These are phyloP conservation scores for Chalaropsis ovoidea DNA, from an alignment of 2,329 filamentous ascomycete species.

Conservation along the genomic window DNA sequence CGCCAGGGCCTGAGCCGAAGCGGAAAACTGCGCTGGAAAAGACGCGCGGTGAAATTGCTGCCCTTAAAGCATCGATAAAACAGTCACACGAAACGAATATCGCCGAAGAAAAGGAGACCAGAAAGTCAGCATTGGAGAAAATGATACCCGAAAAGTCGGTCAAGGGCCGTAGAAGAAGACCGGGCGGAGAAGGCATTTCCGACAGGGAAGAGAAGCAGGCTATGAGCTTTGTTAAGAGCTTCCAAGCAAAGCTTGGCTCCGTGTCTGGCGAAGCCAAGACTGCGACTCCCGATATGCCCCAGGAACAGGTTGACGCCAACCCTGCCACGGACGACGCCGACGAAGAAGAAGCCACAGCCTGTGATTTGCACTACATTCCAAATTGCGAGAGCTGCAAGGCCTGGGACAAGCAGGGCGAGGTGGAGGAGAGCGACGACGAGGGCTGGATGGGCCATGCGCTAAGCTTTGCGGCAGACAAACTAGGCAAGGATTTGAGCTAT, in stretches of 20 bases:
- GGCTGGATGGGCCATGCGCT: slow-evolving; percentile 82
- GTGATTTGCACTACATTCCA: slow-evolving; percentile 90
- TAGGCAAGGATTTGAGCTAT: slow-evolving; percentile 87
- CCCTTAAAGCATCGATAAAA: slow-evolving; percentile 72
- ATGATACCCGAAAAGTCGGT: slow-evolving; percentile 65
- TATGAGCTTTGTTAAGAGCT: slow-evolving; percentile 26
- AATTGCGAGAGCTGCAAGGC: slow-evolving; percentile 85
- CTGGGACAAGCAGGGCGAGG: slow-evolving; percentile 60
- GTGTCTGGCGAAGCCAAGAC: slow-evolving; percentile 7
- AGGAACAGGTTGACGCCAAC: background rate
- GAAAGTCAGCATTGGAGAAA: slow-evolving; percentile 58
- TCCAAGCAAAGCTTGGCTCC: slow-evolving; percentile 18
- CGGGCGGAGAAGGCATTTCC: slow-evolving; percentile 44
- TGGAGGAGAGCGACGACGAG: slow-evolving; percentile 39
- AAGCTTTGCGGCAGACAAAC: slow-evolving; percentile 75
- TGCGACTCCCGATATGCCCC: background rate
- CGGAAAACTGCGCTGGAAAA: slow-evolving; percentile 46
- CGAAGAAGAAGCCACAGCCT: slow-evolving; percentile 68
- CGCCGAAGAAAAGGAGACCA: slow-evolving; percentile 44
- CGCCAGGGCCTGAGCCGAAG: slow-evolving; percentile 26
- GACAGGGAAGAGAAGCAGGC: slow-evolving; percentile 34
- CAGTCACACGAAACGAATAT: slow-evolving; percentile 40
- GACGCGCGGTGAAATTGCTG: slow-evolving; percentile 71
- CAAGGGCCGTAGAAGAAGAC: slow-evolving; percentile 52
- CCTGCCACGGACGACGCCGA: slow-evolving; percentile 36